Conservation (phyloP, 23 red algal species). For the Chondrus crispus region DNA sequence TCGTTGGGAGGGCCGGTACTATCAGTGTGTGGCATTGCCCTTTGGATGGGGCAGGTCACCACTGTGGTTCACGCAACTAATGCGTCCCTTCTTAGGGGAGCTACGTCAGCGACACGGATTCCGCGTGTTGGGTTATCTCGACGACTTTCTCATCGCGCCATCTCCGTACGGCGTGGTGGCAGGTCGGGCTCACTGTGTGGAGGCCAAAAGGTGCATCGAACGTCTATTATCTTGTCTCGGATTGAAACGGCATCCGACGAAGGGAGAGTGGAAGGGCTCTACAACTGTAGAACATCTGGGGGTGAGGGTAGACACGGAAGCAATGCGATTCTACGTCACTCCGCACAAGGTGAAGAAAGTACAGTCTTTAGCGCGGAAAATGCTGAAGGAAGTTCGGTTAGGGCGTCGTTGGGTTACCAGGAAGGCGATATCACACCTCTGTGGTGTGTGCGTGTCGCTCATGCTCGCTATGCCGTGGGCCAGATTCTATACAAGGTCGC, state of each 20-base stretch:
- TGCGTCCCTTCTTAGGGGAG: neutral
- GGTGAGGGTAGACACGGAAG: neutral
- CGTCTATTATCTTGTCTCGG: neutral
- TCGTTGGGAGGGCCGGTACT: neutral
- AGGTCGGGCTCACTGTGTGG: neutral
- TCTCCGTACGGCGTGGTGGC: neutral
- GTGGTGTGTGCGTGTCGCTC: neutral
- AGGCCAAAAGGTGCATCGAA: neutral
- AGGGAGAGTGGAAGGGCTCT: neutral
- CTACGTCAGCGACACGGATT: neutral
- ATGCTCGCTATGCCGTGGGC: neutral
- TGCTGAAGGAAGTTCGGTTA: neutral
- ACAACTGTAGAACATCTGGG: neutral
- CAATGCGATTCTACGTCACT: neutral
- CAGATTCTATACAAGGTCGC: neutral
- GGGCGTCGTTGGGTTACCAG: neutral
- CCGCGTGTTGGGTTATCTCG: neutral
- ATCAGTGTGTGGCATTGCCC: neutral
- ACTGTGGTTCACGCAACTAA: neutral
- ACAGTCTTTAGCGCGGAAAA: neutral
- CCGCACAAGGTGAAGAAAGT: neutral
- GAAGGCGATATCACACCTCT: neutral
- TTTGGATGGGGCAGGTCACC: slow-evolving; percentile 16
- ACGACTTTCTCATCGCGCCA: neutral
- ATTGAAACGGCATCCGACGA: neutral